Conservation (phyloP, 2,329 filamentous ascomycete species). For the Phaeophleospora eucalypticola region DNA sequence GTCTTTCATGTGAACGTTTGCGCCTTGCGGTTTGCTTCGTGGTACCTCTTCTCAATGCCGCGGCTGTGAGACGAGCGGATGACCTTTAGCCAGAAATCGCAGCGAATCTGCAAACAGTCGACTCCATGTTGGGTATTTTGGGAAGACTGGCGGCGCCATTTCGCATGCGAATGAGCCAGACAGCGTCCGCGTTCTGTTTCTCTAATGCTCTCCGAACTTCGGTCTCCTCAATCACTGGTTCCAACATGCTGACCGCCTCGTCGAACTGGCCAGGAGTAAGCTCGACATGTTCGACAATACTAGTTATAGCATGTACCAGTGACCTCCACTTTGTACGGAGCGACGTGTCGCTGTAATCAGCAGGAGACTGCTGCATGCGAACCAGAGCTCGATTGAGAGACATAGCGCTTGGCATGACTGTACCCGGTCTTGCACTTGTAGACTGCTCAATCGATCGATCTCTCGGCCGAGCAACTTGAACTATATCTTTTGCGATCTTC, state of each 20-base stretch:
- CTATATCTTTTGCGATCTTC: constrained; percentile 8
- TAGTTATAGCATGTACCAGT: constrained; percentile 55
- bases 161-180: constrained; percentile 61
- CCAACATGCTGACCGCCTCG: constrained; percentile 61
- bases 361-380: constrained; percentile 18
- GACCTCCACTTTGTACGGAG: constrained; percentile 62
- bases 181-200: constrained; percentile 65
- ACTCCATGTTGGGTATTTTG: background rate
- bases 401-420: too few relatives aligned
- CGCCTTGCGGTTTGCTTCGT: background rate
- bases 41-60: background rate
- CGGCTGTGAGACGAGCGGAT: background rate
- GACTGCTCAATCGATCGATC: too few relatives aligned
- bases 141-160: constrained; percentile 11
- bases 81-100: background rate
- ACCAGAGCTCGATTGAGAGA: constrained; percentile 16
- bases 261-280: constrained; percentile 69
- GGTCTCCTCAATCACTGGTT: constrained; percentile 31
- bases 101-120: background rate
- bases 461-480: constrained; percentile 5
- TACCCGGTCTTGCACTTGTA: too few relatives aligned
- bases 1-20: constrained; percentile 1
- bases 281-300: constrained; percentile 59
- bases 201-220: constrained; percentile 58
- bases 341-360: constrained; percentile 51